Percentiles rank a stretch among this genome's conserved stretches.
phyloP scores from a whole-genome alignment of 768 basidiomycete genomes.

The Tulasnella sp. region DNA sequence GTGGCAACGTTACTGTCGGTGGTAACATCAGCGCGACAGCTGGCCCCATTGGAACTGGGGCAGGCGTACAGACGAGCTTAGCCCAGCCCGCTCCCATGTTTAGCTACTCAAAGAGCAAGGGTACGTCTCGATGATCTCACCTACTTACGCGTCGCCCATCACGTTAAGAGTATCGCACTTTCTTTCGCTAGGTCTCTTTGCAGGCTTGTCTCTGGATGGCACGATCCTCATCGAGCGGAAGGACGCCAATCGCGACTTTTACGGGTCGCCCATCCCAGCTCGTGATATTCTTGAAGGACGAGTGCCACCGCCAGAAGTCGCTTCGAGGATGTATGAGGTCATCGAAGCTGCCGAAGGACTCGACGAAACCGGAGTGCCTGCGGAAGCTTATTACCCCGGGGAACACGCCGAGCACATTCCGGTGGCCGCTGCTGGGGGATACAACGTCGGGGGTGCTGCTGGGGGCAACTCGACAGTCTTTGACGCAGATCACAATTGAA shows the following conservation, averaged over 20 bases:
- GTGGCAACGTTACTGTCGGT: slow-evolving; percentile 93
- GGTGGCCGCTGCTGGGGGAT: slow-evolving; percentile 11
- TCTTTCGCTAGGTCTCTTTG: slow-evolving; percentile 61
- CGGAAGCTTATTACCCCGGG: slow-evolving; percentile 63
- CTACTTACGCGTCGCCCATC: neutral
- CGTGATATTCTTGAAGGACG: slow-evolving; percentile 84
- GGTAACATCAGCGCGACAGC: slow-evolving; percentile 78
- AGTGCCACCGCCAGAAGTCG: slow-evolving; percentile 96
- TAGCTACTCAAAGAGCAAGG: slow-evolving; percentile 91
- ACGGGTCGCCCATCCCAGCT: slow-evolving; percentile 82
- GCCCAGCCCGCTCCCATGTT: slow-evolving; percentile 97
- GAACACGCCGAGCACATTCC: slow-evolving; percentile 21
- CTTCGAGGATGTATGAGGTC: slow-evolving; percentile 83
- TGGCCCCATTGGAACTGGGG: slow-evolving; percentile 91
- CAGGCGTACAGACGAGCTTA: slow-evolving; percentile 72
- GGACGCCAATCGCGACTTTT: slow-evolving; percentile 93
- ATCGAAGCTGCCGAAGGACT: slow-evolving; percentile 67
- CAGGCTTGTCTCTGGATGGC: slow-evolving; percentile 88
- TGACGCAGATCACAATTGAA: slow-evolving; percentile 17
- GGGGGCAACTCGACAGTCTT: slow-evolving; percentile 21
- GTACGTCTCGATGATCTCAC: slow-evolving; percentile 28
- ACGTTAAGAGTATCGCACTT: neutral
- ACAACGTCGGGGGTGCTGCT: slow-evolving; percentile 3
- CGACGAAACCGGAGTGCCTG: slow-evolving; percentile 73
- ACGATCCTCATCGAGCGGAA: slow-evolving; percentile 90